Evolutionary conservation across 2,329 filamentous ascomycete genomes (phyloP).

Genomic region (Tetracladium maxilliforme): DNA sequence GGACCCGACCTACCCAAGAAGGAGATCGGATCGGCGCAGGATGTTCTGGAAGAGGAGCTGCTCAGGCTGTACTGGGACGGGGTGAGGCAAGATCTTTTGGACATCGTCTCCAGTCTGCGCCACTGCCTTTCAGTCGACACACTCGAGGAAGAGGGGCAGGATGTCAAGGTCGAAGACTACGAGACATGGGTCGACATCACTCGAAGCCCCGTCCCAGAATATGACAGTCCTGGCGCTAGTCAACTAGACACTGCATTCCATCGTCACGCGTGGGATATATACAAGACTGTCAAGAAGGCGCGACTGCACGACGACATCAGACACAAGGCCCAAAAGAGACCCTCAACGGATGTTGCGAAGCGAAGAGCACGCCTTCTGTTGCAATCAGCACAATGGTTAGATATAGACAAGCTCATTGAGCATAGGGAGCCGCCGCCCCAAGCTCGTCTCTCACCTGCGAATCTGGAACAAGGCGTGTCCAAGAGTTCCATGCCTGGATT

Average conservation of each 20-base stretch:
- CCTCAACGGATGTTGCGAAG: slow-evolving; percentile 3
- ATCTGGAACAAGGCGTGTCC: slow-evolving; percentile 12
- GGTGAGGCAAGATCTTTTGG: slow-evolving; percentile 16
- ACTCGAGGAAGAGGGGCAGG: slow-evolving; percentile 11
- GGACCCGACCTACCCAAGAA: too few species aligned
- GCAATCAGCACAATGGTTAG: slow-evolving; percentile 17
- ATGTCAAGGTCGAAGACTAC: slow-evolving; percentile 18
- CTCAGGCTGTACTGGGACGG: slow-evolving; percentile 21
- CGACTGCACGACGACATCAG: slow-evolving; percentile 9
- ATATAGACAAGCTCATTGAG: slow-evolving; percentile 22
- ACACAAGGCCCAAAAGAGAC: slow-evolving; percentile 2
- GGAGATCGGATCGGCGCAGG: too few species aligned
- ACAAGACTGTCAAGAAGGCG: too few species aligned
- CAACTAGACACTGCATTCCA: slow-evolving; percentile 2
- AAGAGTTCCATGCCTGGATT: slow-evolving; percentile 10
- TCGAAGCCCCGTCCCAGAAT: background rate
- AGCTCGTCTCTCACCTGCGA: slow-evolving; percentile 5
- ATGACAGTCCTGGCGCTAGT: slow-evolving; percentile 8
- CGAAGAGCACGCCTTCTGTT: slow-evolving; percentile 15
- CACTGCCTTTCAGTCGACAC: slow-evolving; percentile 14
- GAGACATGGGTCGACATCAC: slow-evolving; percentile 18
- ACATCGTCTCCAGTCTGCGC: slow-evolving; percentile 17
- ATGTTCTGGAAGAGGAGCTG: too few species aligned
- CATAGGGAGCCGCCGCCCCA: slow-evolving; percentile 13
- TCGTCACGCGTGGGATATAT: too few species aligned